Base-by-base conservation (phyloP, 2,329 filamentous ascomycete species). In the Colletotrichum sp. region DNA sequence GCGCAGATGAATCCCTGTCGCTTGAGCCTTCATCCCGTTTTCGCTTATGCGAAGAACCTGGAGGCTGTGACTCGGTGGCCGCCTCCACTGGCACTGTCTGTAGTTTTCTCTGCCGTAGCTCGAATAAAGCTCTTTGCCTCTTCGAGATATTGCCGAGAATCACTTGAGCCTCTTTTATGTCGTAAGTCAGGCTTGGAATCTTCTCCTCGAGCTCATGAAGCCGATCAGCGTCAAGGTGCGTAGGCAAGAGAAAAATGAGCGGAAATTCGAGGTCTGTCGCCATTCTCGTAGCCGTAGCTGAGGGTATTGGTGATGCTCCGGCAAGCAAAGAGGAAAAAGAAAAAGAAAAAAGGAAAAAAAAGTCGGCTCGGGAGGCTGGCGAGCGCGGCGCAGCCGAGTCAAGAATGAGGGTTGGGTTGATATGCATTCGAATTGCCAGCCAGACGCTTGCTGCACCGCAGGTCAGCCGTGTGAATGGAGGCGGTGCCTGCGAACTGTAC, bases 141-240 rank as follows among this genome's bases (percentile, higher is more conserved):
- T 91, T 93, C 1, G 89, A 88, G 39, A 98, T 89, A 78, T 93
- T 95, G 3, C 94, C 95, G 34, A 99, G 83, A 3, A 98, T 88
- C 5, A 98, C 84, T 6, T 90, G 88, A 1, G 95, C 95, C 83
- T 96, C 94, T 16, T 88, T 87, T 68, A 94, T 87, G 82, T 96
- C 91, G 75, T 93, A 93, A 0, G 95, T 96, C 69, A 97, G 82
- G 1, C 88, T 89, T 6, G 89, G 87, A 12, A 98, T 90, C 26
- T 89, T 89, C 30, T 92, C 90, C 81, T 96, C 93, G 16, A 95
- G 82, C 36, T 89, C 84, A 66, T 93, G 90, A 12, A 95, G 86
- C 77, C 94, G 90, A 8, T 93, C 89, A 1, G 90, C 84, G 3
- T 89, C 85, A 32, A 98, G 88, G 81, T 95, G 94, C 6, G 93